Evolutionary conservation across 1,284 basidiomycete genomes (phyloP).

Genomic region (Microbotryum violaceum): DNA sequence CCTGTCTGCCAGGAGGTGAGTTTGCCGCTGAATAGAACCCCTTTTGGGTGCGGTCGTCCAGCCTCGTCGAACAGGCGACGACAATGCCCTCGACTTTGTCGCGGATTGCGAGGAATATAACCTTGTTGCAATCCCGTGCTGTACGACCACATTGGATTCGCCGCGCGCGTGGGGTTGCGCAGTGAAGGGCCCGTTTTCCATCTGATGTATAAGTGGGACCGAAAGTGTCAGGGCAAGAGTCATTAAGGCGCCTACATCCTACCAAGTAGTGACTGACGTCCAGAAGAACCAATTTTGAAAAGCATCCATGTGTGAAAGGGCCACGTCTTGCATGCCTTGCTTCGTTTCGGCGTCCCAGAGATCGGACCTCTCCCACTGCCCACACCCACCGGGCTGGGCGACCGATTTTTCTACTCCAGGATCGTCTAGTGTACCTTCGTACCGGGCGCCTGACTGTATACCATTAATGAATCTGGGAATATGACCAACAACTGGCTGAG

Average conservation of each 20-base stretch:
- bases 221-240: neutral
- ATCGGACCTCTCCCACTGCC: slow-evolving; percentile 49
- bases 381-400: slow-evolving; percentile 4
- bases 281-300: slow-evolving; percentile 12
- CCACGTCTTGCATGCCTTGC: slow-evolving; percentile 56
- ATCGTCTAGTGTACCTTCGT: slow-evolving; percentile 19
- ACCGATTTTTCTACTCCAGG: neutral
- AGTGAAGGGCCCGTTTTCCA: slow-evolving; percentile 79
- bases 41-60: too few relatives aligned
- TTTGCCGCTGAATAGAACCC: too few relatives aligned
- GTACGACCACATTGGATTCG: slow-evolving; percentile 52
- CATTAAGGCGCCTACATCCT: neutral
- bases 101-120: slow-evolving; percentile 71
- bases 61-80: too few relatives aligned
- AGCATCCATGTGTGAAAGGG: slow-evolving; percentile 68
- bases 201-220: neutral
- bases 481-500: slow-evolving; percentile 33
- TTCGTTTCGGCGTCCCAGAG: slow-evolving; percentile 57
- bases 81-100: slow-evolving; percentile 46
- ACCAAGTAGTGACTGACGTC: neutral
- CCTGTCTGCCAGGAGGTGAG: too few relatives aligned
- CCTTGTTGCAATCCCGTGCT: slow-evolving; percentile 67
- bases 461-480: slow-evolving; percentile 53
- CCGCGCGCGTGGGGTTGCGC: slow-evolving; percentile 52
- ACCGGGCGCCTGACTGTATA: slow-evolving; percentile 22